Evolutionary conservation across 1,284 basidiomycete genomes (phyloP), one percentile per base, ranked within the genome.

Genomic region (Microbotryum scabiosae): DNA sequence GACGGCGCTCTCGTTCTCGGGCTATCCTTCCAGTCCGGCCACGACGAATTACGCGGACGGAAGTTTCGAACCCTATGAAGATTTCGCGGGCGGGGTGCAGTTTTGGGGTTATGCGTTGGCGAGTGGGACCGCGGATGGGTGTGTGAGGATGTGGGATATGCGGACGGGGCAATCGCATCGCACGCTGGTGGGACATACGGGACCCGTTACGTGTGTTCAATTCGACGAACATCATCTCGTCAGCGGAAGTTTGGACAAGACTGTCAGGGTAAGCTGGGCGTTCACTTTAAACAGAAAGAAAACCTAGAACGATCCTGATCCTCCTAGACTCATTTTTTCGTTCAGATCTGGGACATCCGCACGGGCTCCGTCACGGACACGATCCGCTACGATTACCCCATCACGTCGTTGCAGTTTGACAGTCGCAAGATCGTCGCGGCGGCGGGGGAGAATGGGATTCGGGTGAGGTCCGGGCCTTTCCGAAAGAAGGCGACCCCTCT

Each of bases 61-160:
- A 6, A 88, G 82, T 43, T 77, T 89, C 86, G 92, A 96, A 67
- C 86, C 92, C 83, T 97, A 96, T 75, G 85, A 92, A 73, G 93
- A 98, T 76, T 98, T 97, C 75, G 91, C 98, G 1, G 96, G 96
- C 4, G 90, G 88, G 0, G 85, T 97, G 50, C 96, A 98, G 75
- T 97, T 97, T 75, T 98, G 94, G 94, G 93, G 92, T 3, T 97
- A 97, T 73, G 96, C 92, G 1, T 82, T 99, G 30, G 91, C 96
- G 3, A 96, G 90, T 70, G 96, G 93, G 2, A 93, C 89, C 70
- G 93, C 90, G 1, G 96, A 99, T 76, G 93, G 94, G 45, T 93
- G 88, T 1, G 91, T 98, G 32, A 80, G 96, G 63, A 96, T 99
- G 90, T 98, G 96, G 96, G 96, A 99, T 74, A 96, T 98, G 93